Percentiles rank a stretch among this genome's conserved stretches.
Conservation (phyloP, 1,139 yeast species). For the Candida buenavistaensis region DNA sequence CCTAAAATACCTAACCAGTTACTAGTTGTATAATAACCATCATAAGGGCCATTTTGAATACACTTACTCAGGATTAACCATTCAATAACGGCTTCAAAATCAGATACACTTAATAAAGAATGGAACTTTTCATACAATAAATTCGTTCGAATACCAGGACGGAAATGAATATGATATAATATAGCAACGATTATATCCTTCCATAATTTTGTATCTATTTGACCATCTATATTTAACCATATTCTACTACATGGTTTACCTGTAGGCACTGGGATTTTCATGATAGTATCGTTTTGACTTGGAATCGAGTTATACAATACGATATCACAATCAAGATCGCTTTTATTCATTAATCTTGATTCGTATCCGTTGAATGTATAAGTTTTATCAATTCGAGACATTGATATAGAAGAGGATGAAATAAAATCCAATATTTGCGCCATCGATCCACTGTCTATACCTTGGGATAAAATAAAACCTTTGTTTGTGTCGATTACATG, state of each 20-base stretch:
- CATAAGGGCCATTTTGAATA: conserved; percentile 34
- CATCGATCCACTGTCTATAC: conserved; percentile 58
- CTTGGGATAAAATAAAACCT: conserved; percentile 59
- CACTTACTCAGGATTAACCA: conserved; percentile 58
- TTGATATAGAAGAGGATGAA: conserved; percentile 32
- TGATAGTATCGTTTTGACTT: conserved; percentile 1
- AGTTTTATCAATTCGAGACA: conserved; percentile 55
- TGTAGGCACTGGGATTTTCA: conserved; percentile 46
- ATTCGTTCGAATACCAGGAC: conserved; percentile 62
- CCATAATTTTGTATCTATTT: conserved; percentile 63
- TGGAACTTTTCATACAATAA: conserved; percentile 34
- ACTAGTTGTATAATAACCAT: conserved; percentile 51
- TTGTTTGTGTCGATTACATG: conserved; percentile 40
- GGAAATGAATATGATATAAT: conserved; percentile 51
- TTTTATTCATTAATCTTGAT: conserved; percentile 61
- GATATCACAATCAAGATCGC: conserved; percentile 64
- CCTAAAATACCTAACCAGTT: conserved; percentile 56
- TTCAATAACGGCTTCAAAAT: conserved; percentile 47
- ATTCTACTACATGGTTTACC: conserved; percentile 65
- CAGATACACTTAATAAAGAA: conserved; percentile 47
- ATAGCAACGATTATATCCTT: conserved; percentile 49
- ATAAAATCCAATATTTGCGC: conserved; percentile 52
- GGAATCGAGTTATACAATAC: conserved; percentile 22
- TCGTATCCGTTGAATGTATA: conserved; percentile 56
- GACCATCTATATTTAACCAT: conserved; percentile 72